A percentile compares a stretch with the other conserved stretches of the same genome.
Evolutionary conservation across 192 early-diverging fungal genomes (phyloP).

Genomic region (Backusella australiensis): DNA sequence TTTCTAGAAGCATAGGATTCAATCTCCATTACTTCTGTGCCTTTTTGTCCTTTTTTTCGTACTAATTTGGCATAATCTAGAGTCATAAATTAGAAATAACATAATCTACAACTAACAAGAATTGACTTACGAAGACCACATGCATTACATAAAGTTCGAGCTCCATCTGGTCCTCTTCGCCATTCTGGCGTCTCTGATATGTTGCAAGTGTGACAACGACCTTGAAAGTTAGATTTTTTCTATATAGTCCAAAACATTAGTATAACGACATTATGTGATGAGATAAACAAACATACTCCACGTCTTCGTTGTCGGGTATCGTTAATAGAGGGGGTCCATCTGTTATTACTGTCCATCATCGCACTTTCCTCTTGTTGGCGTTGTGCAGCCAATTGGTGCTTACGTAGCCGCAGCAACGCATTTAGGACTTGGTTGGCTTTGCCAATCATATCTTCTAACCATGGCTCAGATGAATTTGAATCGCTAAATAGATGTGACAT

Average conservation of each 20-base stretch:
- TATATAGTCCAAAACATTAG: slow-evolving; percentile 11
- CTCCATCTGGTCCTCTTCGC: slow-evolving; percentile 56
- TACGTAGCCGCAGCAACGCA: slow-evolving; percentile 11
- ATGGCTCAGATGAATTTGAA: slow-evolving; percentile 12
- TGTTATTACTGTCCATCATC: background rate
- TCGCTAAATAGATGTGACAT: background rate
- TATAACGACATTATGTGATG: background rate
- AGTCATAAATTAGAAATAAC: background rate
- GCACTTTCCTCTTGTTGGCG: background rate
- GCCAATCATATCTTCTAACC: slow-evolving; percentile 29
- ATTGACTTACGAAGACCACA: slow-evolving; percentile 47
- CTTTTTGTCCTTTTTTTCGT: slow-evolving; percentile 8
- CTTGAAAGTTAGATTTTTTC: slow-evolving; percentile 62
- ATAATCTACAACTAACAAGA: background rate
- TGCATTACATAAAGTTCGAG: slow-evolving; percentile 47
- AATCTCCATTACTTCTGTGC: background rate
- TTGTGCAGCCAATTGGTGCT: slow-evolving; percentile 23
- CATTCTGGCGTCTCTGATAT: slow-evolving; percentile 53
- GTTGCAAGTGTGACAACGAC: slow-evolving; percentile 75
- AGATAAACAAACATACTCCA: slow-evolving; percentile 14
- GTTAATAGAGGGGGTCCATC: background rate
- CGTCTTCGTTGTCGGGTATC: slow-evolving; percentile 20
- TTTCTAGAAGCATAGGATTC: slow-evolving; percentile 5
- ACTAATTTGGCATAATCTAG: slow-evolving; percentile 16
- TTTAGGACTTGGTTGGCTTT: slow-evolving; percentile 23